Base-by-base conservation (phyloP, 768 basidiomycete species). In the Jaapia argillacea region DNA sequence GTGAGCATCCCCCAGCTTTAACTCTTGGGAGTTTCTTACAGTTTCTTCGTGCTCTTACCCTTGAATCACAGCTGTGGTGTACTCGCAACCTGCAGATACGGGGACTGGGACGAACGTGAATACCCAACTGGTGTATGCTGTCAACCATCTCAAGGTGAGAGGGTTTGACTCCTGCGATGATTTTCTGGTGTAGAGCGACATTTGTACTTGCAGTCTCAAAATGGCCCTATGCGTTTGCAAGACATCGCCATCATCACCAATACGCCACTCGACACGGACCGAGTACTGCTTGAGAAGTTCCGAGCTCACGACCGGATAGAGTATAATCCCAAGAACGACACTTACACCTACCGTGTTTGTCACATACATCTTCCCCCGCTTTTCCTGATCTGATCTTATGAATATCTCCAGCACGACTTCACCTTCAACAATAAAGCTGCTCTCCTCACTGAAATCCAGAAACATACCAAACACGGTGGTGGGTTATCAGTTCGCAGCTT, bases 41-140 rank as follows among this genome's bases (percentile, higher is more conserved):
- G 6, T 16, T 20, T 36, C 24, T 20, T 22, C 5, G 7, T 23
- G 31, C 10, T 45, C 7, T 6, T 18, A 26, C 21, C 4, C 41
- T 41, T n/a, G 5, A 5, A 23, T n/a, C 53, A 33, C 54, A 85
- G 85, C 76, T 64, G 67, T 86, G 51, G 84, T 87, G 13, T 88
- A 81, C 58, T 87, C 89, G 10, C 89, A 92, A 59, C 87, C 90
- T 13, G 81, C 81, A n/a, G 80, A 90, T 56, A 87, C 83, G 1
- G 85, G 85, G 4, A 76, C 79, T 13, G 87, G 87, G 6, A 72
- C 64, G 42, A 86, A 93, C 67, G 70, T 85, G 46, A 88, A 88
- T 53, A 93, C 90, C 0, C 88, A 91, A 59, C 70, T 93, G 24
- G 79, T 90, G 2, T 89, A 88, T 55, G 84, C 84, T 4, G 79